Evolutionary conservation across 2,329 filamentous ascomycete genomes (phyloP), one percentile per base, ranked within the genome.

Genomic region (Neopestalotiopsis sp.): DNA sequence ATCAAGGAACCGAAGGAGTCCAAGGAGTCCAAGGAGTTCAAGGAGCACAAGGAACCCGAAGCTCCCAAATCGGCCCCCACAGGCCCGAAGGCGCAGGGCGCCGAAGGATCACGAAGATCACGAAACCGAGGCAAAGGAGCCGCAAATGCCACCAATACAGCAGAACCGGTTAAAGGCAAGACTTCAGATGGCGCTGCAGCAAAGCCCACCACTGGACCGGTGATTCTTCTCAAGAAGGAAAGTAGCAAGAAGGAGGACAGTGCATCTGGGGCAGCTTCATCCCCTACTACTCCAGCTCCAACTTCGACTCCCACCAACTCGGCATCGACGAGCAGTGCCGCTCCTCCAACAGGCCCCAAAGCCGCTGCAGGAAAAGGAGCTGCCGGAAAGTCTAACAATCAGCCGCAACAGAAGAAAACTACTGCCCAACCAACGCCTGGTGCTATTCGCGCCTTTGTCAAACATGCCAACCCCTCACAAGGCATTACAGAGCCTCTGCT

Each of bases 401-500:
- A 72, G 12, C 61, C 74, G 4, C 62, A 71, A 4, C 77, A 76
- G 62, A 82, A 80, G 73, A 82, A 81, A 70, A 73, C 71, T 7
- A 72, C 76, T 66, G 40, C 71, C 38, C 71, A 73, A 64, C 70
- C 76, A 28, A 81, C 81, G 3, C 71, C 84, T 1, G 86, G 87
- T 10, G 87, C 87, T 7, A 89, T 87, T 17, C 91, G 92, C 63
- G 92, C 90, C 24, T 95, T 95, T 76, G 84, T 95, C 70, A 95
- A 95, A 79, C 92, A 94, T 74, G 92, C 91, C 65, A 97, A 97
- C 77, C 90, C 94, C 12, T 96, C 94, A 0, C 95, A 98, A 77
- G 95, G 95, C 14, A 93, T 98, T 61, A 98, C 94, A 0, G 95
- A 98, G 76, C 83, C 91, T 0, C 81, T 94, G 0, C 88, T 98